Conservation (phyloP, 2,329 filamentous ascomycete genomes). For the Penicillium sclerotigenum region DNA sequence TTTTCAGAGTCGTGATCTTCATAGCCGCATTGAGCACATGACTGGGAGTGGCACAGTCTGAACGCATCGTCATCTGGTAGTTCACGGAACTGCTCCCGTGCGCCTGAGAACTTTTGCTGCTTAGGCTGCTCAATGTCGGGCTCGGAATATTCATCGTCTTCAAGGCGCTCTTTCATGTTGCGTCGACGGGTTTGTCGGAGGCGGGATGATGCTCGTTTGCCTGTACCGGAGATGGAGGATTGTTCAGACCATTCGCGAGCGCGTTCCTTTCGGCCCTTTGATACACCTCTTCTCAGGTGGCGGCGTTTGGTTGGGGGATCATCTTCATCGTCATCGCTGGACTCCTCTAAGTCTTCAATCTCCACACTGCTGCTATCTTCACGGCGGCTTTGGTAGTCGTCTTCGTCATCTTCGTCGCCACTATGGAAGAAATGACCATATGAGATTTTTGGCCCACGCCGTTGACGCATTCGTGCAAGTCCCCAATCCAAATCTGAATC, state of each 20-base stretch:
- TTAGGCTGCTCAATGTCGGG: conserved; percentile 48
- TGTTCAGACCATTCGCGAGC: conserved; percentile 9
- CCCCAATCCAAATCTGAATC: neutral
- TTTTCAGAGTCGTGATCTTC: conserved; percentile 54
- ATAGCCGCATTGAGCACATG: conserved; percentile 70
- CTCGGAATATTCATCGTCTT: conserved; percentile 36
- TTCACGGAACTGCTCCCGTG: conserved; percentile 71
- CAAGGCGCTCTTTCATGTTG: conserved; percentile 46
- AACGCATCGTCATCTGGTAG: conserved; percentile 65
- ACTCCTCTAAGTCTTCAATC: neutral
- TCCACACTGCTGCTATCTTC: too few relatives aligned
- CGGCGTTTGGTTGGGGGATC: neutral
- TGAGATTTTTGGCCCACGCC: neutral
- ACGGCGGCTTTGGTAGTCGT: neutral
- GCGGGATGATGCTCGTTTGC: conserved; percentile 33
- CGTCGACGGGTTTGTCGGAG: conserved; percentile 27
- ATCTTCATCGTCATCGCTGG: neutral
- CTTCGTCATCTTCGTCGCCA: neutral
- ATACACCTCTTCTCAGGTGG: neutral
- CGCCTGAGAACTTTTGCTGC: conserved; percentile 49
- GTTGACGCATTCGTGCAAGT: neutral
- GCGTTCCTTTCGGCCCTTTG: neutral
- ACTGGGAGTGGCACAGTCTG: conserved; percentile 62
- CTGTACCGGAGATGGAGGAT: conserved; percentile 8
- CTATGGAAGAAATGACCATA: conserved; percentile 1